Evolutionary conservation across 148 eudicot species (phyloP).

Genomic region (Chenopodium formosanum): DNA sequence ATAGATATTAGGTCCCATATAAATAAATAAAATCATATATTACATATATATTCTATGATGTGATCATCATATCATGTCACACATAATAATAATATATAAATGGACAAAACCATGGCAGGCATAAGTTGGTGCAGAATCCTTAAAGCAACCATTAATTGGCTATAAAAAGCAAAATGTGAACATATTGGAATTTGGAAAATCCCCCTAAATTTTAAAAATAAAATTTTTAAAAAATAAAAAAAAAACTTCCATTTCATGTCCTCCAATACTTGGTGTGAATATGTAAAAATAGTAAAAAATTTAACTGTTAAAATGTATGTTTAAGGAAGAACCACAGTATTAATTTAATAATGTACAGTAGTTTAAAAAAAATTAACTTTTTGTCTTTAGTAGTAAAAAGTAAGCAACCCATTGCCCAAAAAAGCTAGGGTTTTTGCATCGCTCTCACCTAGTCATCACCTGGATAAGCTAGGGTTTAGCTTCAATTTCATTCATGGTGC

Average conservation of each 20-base stretch:
- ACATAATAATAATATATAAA: not conserved
- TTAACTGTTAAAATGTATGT: not conserved
- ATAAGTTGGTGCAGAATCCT: conserved; percentile 50
- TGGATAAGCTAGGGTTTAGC: conserved; percentile 19
- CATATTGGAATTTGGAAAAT: conserved; percentile 27
- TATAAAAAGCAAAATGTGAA: conserved; percentile 28
- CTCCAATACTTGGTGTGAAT: conserved; percentile 29
- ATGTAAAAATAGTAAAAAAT: not conserved
- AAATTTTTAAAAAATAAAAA: too few relatives aligned
- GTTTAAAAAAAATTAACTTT: not conserved
- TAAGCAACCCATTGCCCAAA: conserved; percentile 6
- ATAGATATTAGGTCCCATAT: not conserved
- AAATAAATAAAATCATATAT: not conserved
- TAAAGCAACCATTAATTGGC: conserved; percentile 36
- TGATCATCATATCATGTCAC: conserved; percentile 2
- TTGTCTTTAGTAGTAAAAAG: conserved; percentile 9
- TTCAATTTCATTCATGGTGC: not conserved
- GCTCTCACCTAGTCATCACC: not conserved
- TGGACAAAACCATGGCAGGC: conserved; percentile 40
- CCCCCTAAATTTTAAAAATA: not conserved
- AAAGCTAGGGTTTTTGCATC: conserved; percentile 29
- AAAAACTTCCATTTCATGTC: conserved; percentile 14
- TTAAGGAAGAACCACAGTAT: not conserved
- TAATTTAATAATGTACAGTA: not conserved
- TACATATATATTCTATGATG: conserved; percentile 2